A percentile compares a stretch with the other conserved stretches of the same genome.
Evolutionary conservation across 2,329 filamentous ascomycete species (phyloP).

Genomic region (Claviceps africana): DNA sequence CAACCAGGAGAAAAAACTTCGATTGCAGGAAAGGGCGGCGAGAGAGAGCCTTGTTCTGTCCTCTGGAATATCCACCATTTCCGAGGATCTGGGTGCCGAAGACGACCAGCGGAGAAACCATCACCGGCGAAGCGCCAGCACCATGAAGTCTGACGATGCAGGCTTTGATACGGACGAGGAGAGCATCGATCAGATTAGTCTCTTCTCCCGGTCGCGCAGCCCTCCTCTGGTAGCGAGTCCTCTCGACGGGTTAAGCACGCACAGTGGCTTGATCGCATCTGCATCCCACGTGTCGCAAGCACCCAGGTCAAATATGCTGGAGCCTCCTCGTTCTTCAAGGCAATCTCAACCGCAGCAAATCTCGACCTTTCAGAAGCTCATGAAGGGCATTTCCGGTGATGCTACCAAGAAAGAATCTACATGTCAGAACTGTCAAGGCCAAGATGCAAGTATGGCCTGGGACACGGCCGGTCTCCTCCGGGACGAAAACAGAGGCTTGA

Average conservation of each 20-base stretch:
- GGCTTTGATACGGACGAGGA: slow-evolving; percentile 40
- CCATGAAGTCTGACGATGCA: slow-evolving; percentile 26
- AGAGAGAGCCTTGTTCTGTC: slow-evolving; percentile 14
- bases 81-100: slow-evolving; percentile 40
- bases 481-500: slow-evolving; percentile 48
- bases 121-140: slow-evolving; percentile 30
- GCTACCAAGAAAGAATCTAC: slow-evolving; percentile 11
- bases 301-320: slow-evolving; percentile 13
- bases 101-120: slow-evolving; percentile 30
- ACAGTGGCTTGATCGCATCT: neutral
- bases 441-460: slow-evolving; percentile 47
- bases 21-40: slow-evolving; percentile 24
- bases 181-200: slow-evolving; percentile 35
- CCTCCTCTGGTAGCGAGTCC: slow-evolving; percentile 32
- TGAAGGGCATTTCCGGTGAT: slow-evolving; percentile 28
- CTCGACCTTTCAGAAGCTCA: slow-evolving; percentile 27
- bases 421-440: slow-evolving; percentile 45
- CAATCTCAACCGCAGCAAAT: slow-evolving; percentile 16
- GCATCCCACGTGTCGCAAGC: slow-evolving; percentile 6
- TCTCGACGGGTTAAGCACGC: neutral
- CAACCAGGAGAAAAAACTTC: slow-evolving; percentile 34
- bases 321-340: slow-evolving; percentile 22
- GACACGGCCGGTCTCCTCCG: slow-evolving; percentile 47
- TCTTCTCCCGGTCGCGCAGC: slow-evolving; percentile 48
- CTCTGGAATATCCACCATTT: slow-evolving; percentile 29